Base-by-base conservation (phyloP, 2,329 filamentous ascomycete species). In the Colletotrichum musae region DNA sequence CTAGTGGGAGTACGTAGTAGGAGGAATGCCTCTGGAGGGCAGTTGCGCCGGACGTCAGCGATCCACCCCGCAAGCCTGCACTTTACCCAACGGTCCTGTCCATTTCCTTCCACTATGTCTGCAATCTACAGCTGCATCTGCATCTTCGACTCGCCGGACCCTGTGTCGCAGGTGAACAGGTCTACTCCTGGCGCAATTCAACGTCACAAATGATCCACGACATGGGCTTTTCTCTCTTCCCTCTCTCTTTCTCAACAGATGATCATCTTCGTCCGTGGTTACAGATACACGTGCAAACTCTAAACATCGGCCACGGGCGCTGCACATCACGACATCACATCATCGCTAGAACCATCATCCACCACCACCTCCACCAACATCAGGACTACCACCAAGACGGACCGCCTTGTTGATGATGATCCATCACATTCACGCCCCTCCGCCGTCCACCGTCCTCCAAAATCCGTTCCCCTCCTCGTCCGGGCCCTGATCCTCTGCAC, bases 81-180 rank as follows among this genome's bases (percentile, higher is more conserved):
- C 32, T 36, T 36, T 36, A 10, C 32, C 32, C 32, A 36, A 36
- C 3, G 32, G 32, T 36, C 32, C 32, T 36, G 32, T 36, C 32
- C 32, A 36, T 36, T 36, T 36, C 32, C 32, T 36, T 36, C 32
- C 9, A 36, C 32, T 36, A 36, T 36, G 32, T 36, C 32, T 36
- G 32, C 32, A 36, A 36, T 36, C 50, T 39, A 32, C 26, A 26
- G 13, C 28, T 47, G 51, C 36, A 50, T 21, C 48, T 48, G 18
- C 15, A 21, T 43, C 32, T 36, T 36, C 32, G 32, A 36, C 45
- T 58, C 32, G 18, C 51, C 32, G n/a, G n/a, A 21, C 45, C 18
- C 36, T 47, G 32, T 41, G 66, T 60, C 61, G 61, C 66, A 69
- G 66, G 61, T 66, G 28, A 56, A 56, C 50, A 59, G 51, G 61